A percentile compares a stretch with the other conserved stretches of the same genome.
These are phyloP conservation scores for Neofusicoccum sp. DNA, from an alignment of 2,329 filamentous ascomycete species.

Conservation along the genomic window DNA sequence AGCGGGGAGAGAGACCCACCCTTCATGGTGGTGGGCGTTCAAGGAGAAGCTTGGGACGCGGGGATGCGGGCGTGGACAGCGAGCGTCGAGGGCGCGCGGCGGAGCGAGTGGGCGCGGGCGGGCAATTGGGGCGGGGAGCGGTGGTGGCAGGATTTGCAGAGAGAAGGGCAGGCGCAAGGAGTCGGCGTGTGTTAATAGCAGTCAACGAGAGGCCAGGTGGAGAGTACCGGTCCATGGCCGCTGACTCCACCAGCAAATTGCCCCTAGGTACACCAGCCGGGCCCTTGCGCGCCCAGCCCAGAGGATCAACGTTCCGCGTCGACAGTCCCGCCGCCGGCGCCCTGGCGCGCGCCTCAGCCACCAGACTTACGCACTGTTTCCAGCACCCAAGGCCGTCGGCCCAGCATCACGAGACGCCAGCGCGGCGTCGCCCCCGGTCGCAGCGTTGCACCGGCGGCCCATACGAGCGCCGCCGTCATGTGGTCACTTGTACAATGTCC, in stretches of 20 bases:
- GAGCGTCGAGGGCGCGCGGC: conserved; percentile 6
- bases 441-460: background rate
- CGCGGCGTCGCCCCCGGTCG: background rate
- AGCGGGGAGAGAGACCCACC: conserved; percentile 12
- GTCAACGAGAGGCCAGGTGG: conserved; percentile 15
- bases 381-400: background rate
- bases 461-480: conserved; percentile 9
- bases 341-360: conserved; percentile 9
- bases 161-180: conserved; percentile 12
- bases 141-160: background rate
- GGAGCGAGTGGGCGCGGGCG: background rate
- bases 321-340: conserved; percentile 1
- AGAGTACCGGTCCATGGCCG: conserved; percentile 6
- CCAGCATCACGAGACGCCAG: conserved; percentile 9
- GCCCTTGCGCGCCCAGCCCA: background rate
- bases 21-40: conserved; percentile 18
- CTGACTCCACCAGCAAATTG: conserved; percentile 4
- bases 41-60: conserved; percentile 8
- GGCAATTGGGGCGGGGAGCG: background rate
- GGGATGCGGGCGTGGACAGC: background rate
- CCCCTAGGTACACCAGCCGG: conserved; percentile 11
- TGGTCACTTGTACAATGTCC: conserved; percentile 5
- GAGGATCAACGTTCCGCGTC: conserved; percentile 13
- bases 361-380: conserved; percentile 1
- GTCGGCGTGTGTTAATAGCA: conserved; percentile 6